phyloP scores from a whole-genome alignment of 2,329 filamentous ascomycete genomes.

The Scopulariopsis brevicaulis region DNA sequence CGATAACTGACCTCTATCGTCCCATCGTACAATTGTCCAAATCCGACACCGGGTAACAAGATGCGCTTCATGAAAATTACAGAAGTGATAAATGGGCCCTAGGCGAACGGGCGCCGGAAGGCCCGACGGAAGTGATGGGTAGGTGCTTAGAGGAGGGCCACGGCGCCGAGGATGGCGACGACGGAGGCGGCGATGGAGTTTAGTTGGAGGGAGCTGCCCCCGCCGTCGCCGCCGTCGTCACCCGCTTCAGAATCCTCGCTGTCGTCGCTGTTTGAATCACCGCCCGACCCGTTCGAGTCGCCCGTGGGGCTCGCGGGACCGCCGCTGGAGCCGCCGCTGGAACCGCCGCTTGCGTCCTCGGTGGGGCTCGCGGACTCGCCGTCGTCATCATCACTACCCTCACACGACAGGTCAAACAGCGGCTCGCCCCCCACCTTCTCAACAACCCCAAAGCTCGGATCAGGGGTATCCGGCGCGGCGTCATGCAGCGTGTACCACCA shows the following conservation, averaged over 20 bases:
- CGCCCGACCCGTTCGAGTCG: not conserved
- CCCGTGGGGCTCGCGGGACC: not conserved
- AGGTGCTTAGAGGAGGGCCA: not conserved
- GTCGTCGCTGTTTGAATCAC: not conserved
- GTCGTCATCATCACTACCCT: constrained; percentile 10
- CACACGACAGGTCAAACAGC: constrained; percentile 53
- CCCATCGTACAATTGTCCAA: too few species aligned
- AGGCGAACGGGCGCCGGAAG: not conserved
- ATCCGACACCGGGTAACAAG: too few species aligned
- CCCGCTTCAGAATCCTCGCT: not conserved
- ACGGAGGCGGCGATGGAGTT: constrained; percentile 1
- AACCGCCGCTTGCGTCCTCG: not conserved
- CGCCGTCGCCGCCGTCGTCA: not conserved
- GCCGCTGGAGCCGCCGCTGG: not conserved
- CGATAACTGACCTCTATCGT: too few species aligned
- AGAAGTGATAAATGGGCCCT: not conserved
- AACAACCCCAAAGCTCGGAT: constrained; percentile 61
- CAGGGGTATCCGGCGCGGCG: constrained; percentile 42
- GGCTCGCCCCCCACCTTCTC: constrained; percentile 38
- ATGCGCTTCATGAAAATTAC: too few species aligned
- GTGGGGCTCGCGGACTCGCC: not conserved
- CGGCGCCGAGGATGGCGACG: constrained; percentile 2
- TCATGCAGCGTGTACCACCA: constrained; percentile 77
- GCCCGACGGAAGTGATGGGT: not conserved
- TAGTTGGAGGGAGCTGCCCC: not conserved